These are phyloP conservation scores for Phlebiopsis gigantea DNA, from an alignment of 768 basidiomycete species.

Conservation along the genomic window DNA sequence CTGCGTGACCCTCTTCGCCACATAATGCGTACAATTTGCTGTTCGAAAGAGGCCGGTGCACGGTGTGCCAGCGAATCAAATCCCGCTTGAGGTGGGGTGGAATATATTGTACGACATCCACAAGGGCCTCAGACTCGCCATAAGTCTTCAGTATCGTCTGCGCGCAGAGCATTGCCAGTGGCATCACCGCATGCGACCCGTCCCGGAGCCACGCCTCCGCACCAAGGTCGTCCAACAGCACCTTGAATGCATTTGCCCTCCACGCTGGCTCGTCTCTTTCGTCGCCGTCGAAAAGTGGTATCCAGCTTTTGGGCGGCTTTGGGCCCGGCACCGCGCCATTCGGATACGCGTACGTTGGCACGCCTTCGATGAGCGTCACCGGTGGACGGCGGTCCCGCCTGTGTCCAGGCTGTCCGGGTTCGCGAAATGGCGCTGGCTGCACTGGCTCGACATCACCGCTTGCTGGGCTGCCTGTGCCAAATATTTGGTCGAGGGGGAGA, in stretches of 20 bases:
- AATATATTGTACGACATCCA: slow-evolving; percentile 42
- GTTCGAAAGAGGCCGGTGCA: slow-evolving; percentile 50
- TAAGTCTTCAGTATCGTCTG: slow-evolving; percentile 37
- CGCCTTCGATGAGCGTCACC: slow-evolving; percentile 11
- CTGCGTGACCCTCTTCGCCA: slow-evolving; percentile 44
- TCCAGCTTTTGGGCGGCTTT: slow-evolving; percentile 53
- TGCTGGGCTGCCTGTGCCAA: slow-evolving; percentile 8
- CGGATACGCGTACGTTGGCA: slow-evolving; percentile 18
- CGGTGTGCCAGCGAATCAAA: slow-evolving; percentile 52
- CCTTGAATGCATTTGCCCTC: slow-evolving; percentile 52
- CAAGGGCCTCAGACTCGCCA: slow-evolving; percentile 29
- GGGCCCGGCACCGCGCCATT: slow-evolving; percentile 22
- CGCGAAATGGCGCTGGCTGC: slow-evolving; percentile 13
- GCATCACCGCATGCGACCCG: slow-evolving; percentile 34
- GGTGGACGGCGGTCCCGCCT: slow-evolving; percentile 11
- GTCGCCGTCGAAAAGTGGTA: slow-evolving; percentile 23
- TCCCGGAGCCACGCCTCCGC: slow-evolving; percentile 7
- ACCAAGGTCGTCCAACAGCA: slow-evolving; percentile 37
- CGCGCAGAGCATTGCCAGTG: slow-evolving; percentile 55
- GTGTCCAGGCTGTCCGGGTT: slow-evolving; percentile 1
- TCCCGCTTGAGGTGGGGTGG: slow-evolving; percentile 55
- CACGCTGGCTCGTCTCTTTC: slow-evolving; percentile 29
- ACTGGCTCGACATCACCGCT: slow-evolving; percentile 1
- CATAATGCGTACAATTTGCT: slow-evolving; percentile 47
- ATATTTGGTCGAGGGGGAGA: slow-evolving; percentile 39